Conservation (phyloP, 2,329 filamentous ascomycete species). For the Aspergillus sp. region DNA sequence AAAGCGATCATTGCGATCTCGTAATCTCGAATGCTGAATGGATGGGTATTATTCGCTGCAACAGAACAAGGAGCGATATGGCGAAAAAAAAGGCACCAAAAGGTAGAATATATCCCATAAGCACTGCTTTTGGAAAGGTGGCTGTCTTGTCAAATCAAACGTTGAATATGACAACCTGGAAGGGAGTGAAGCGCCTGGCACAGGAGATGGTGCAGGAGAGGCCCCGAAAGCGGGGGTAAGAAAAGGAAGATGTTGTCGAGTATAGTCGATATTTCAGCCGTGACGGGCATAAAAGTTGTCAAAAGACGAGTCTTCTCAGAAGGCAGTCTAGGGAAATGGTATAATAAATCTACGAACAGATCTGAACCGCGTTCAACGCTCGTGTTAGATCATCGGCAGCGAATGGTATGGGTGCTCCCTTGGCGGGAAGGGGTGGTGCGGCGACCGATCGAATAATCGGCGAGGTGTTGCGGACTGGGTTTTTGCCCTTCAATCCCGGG, state of each 20-base stretch:
- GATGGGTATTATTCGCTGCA: constrained; percentile 7
- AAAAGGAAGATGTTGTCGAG: constrained; percentile 9
- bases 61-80: background rate
- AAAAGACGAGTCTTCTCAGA: background rate
- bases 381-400: constrained; percentile 36
- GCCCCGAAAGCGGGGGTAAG: background rate
- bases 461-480: constrained; percentile 32
- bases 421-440: constrained; percentile 22
- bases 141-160: constrained; percentile 3
- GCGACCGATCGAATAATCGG: constrained; percentile 31
- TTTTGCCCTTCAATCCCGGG: constrained; percentile 32
- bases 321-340: background rate
- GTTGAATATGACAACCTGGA: background rate
- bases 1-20: background rate
- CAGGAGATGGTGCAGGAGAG: background rate
- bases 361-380: constrained; percentile 38
- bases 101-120: constrained; percentile 3
- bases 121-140: constrained; percentile 15
- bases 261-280: background rate
- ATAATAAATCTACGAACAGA: constrained; percentile 23
- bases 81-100: background rate
- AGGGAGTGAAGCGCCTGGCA: background rate
- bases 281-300: background rate
- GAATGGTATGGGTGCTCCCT: constrained; percentile 32
- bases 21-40: background rate